Evolutionary conservation across 257 asterid species (phyloP).

Genomic region (Lycium barbarum): DNA sequence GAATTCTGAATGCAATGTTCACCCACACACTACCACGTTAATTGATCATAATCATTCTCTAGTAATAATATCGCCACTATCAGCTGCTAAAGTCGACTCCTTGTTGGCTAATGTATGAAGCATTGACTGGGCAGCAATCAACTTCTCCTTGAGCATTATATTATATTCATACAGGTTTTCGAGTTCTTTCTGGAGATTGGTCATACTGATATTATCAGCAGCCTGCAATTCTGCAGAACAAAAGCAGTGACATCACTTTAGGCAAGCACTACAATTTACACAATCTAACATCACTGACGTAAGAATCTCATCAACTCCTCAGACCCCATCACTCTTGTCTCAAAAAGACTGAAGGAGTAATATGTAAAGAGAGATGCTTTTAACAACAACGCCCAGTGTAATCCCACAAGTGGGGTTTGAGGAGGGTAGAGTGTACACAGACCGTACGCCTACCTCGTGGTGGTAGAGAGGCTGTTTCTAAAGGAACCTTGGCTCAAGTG

Average conservation of each 20-base stretch:
- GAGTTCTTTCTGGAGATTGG: slow-evolving; percentile 59
- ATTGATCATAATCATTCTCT: slow-evolving; percentile 26
- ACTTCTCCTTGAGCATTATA: slow-evolving; percentile 56
- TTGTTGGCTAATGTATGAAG: slow-evolving; percentile 40
- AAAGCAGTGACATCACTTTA: background rate
- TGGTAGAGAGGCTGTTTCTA: too few species aligned
- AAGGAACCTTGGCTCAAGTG: too few species aligned
- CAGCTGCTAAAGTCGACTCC: slow-evolving; percentile 33
- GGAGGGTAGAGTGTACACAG: too few species aligned
- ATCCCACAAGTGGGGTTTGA: too few species aligned
- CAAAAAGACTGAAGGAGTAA: background rate
- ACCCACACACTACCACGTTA: background rate
- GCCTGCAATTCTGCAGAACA: slow-evolving; percentile 46
- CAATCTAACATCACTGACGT: background rate
- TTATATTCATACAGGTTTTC: slow-evolving; percentile 56
- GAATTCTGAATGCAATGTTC: slow-evolving; percentile 14
- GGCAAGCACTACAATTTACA: background rate
- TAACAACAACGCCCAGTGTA: background rate
- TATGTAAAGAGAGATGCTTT: background rate
- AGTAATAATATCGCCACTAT: slow-evolving; percentile 5
- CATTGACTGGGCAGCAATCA: slow-evolving; percentile 46
- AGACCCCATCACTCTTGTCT: background rate
- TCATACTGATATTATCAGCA: slow-evolving; percentile 47
- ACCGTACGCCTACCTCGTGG: too few species aligned
- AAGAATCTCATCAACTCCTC: background rate